Base-by-base conservation (phyloP, 2,329 filamentous ascomycete genomes). In the Aureobasidium sp. region DNA sequence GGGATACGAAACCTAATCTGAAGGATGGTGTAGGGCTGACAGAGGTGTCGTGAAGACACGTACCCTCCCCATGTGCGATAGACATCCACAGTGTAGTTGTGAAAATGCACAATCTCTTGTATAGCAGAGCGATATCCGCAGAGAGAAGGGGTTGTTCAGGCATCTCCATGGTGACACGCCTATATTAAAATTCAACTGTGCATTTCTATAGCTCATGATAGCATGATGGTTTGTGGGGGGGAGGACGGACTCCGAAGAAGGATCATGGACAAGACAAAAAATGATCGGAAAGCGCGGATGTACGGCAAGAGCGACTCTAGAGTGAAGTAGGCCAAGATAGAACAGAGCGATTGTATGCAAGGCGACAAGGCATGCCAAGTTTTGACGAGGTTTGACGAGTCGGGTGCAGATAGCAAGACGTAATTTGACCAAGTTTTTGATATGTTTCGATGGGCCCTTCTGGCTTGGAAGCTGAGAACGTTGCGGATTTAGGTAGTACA, bases 401-500 rank as follows among this genome's bases (percentile, higher is more conserved):
- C 35, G 24, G 6, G 27, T 31, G 35, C 27, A 33, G 53, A 19
- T 7, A 14, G 14, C 27, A 27, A 19, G 53, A 57, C 33, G 39
- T 45, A 42, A 42, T 42, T 31, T 54, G 22, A 54, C 52, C 52
- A 54, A 54, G 52, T 54, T 54, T 54, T 42, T 27, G n/a, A 15
- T n/a, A n/a, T 8, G 15, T 49, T 31, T 11, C 9, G 17, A 19
- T 48, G 42, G 42, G 22, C 42, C 42, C 12, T 14, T 45, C 31
- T 22, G 17, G 50, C 19, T 17, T 19, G 35, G 12, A 29, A 42
- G 39, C 24, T 33, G 35, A 27, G 14, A 22, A 35, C 22, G 29
- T 33, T 42, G 22, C 11, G 17, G 35, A 14, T 35, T 40, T 37
- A 53, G 33, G 49, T 39, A 22, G 29, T 35, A 12, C n/a, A 31